Evolutionary conservation across 768 basidiomycete genomes (phyloP).

Genomic region (Boletus reticulatus): DNA sequence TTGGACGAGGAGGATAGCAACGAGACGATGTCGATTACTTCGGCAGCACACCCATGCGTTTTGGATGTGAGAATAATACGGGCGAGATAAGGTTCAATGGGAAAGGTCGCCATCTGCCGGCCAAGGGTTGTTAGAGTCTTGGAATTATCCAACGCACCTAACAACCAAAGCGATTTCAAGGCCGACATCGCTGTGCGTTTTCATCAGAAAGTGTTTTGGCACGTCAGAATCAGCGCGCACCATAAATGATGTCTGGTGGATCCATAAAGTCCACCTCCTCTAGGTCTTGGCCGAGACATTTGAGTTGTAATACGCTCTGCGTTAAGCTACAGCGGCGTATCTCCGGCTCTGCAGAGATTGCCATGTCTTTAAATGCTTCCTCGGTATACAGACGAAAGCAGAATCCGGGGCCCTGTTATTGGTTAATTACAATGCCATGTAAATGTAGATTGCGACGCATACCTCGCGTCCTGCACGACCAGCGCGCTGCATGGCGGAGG

Average conservation of each 20-base stretch:
- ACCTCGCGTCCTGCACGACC: slow-evolving; percentile 97
- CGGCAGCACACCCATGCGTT: slow-evolving; percentile 66
- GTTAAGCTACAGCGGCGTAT: slow-evolving; percentile 86
- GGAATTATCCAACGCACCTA: slow-evolving; percentile 72
- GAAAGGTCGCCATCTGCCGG: slow-evolving; percentile 84
- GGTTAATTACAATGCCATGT: neutral
- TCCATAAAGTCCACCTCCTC: slow-evolving; percentile 89
- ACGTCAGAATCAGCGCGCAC: slow-evolving; percentile 45
- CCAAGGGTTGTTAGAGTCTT: slow-evolving; percentile 72
- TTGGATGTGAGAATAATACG: slow-evolving; percentile 79
- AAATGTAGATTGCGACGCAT: neutral
- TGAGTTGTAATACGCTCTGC: slow-evolving; percentile 80
- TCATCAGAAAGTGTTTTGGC: neutral
- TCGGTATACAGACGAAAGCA: slow-evolving; percentile 96
- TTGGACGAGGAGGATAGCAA: slow-evolving; percentile 79
- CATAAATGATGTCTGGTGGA: slow-evolving; percentile 67
- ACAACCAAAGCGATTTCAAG: slow-evolving; percentile 69
- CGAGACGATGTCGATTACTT: slow-evolving; percentile 83
- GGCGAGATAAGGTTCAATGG: slow-evolving; percentile 84
- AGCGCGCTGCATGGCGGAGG: slow-evolving; percentile 89
- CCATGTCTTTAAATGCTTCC: slow-evolving; percentile 66
- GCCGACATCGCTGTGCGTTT: slow-evolving; percentile 51
- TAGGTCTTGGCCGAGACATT: slow-evolving; percentile 78
- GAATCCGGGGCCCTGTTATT: slow-evolving; percentile 62
- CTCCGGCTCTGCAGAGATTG: slow-evolving; percentile 75